These are phyloP conservation scores for Nematodospora anomalae DNA, from an alignment of 1,139 yeast species.

Conservation along the genomic window DNA sequence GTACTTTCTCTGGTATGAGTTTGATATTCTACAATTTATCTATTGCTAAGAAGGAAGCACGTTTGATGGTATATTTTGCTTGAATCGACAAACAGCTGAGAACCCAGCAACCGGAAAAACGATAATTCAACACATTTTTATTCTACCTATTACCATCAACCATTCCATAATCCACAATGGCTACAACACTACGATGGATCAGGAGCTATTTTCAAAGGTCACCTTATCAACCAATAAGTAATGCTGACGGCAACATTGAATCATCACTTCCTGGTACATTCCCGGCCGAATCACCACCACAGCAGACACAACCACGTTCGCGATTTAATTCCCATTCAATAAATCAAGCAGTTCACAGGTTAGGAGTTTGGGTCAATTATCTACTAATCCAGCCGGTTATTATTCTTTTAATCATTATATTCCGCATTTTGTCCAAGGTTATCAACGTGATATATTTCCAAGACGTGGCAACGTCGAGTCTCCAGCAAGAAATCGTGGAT, in stretches of 20 bases:
- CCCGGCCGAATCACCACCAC: constrained; percentile 5
- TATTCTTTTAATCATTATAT: constrained; percentile 23
- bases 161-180: not conserved
- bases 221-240: constrained; percentile 2
- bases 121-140: no score
- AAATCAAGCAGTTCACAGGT: constrained; percentile 4
- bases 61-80: no score
- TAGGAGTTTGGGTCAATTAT: constrained; percentile 18
- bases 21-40: no score
- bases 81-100: no score
- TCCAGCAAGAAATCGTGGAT: constrained; percentile 16
- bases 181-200: constrained; percentile 7
- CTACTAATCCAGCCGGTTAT: constrained; percentile 33
- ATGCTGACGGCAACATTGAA: not conserved
- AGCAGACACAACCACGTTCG: constrained; percentile 10
- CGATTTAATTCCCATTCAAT: constrained; percentile 17
- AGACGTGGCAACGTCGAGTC: constrained; percentile 15
- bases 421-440: constrained; percentile 26
- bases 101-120: no score
- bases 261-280: constrained; percentile 9
- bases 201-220: constrained; percentile 5
- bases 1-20: no score
- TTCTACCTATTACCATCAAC: no score
- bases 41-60: no score
- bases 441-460: constrained; percentile 30